phyloP scores from a whole-genome alignment of 148 eudicot species.

The Vaccinium myrtillus region DNA sequence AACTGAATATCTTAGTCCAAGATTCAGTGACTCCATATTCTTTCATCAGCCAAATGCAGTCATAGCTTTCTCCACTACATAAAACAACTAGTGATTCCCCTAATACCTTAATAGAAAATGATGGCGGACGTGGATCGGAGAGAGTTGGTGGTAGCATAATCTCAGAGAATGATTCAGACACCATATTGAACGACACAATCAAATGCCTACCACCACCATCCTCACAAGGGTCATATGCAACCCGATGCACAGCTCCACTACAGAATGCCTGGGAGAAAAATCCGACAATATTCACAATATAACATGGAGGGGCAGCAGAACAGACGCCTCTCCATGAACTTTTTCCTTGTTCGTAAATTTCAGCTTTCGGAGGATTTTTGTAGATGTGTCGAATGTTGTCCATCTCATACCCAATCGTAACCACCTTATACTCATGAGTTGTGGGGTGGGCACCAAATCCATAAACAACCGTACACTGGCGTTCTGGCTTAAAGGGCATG shows the following conservation, averaged over 20 bases:
- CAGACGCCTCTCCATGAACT: slow-evolving; percentile 15
- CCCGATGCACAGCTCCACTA: slow-evolving; percentile 35
- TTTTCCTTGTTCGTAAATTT: neutral
- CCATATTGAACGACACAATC: slow-evolving; percentile 24
- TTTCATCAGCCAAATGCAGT: slow-evolving; percentile 35
- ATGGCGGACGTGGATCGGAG: neutral
- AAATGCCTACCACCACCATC: slow-evolving; percentile 1
- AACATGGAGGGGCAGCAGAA: neutral
- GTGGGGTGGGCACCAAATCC: slow-evolving; percentile 25
- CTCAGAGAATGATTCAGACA: slow-evolving; percentile 22
- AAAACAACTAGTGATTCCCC: slow-evolving; percentile 7
- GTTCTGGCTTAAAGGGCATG: neutral
- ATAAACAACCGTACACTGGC: slow-evolving; percentile 14
- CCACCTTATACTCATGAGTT: neutral
- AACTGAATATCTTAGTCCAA: slow-evolving; percentile 22
- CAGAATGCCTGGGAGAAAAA: neutral
- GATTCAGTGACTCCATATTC: slow-evolving; percentile 31
- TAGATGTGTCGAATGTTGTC: no score
- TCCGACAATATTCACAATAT: neutral
- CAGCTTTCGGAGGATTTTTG: neutral
- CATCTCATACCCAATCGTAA: neutral
- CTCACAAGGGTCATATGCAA: slow-evolving; percentile 6
- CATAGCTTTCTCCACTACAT: slow-evolving; percentile 9
- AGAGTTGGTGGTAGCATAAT: slow-evolving; percentile 6
- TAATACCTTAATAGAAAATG: neutral